Base-by-base conservation (phyloP, 2,329 filamentous ascomycete species). In the Cordyceps pruinosa region DNA sequence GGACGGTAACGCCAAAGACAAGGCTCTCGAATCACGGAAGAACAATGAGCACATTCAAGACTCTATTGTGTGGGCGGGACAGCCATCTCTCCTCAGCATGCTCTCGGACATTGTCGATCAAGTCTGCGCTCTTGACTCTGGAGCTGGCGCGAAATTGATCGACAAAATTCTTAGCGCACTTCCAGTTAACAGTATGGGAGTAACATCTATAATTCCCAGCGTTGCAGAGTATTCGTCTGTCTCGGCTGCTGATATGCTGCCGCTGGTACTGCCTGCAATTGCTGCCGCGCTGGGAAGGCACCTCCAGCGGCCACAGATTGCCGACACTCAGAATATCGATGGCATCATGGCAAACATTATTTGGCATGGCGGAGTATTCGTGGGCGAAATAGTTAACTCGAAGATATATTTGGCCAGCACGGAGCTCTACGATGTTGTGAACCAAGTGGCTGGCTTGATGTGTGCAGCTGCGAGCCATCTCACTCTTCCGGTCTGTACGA, bases 251-350 rank as follows among this genome's bases (percentile, higher is more conserved):
- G 55, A 60, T 2, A 30, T 61, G 6, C 56, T 67, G 3, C 64
- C 65, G 5, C 35, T 65, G 2, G 52, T 67, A 13, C 58, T 67
- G 45, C 63, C 64, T 26, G 65, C 65, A 15, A 47, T 66, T 32
- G 60, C 63, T 8, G 48, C 52, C 7, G 61, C 58, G 21, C 37
- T 65, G 7, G 62, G 63, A 2, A 56, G 57, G 39, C 37, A 46
- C 4, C 25, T 60, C 15, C 47, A 61, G 15, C 42, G 19, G n/a
- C 13, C 21, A 19, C 49, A 32, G 13, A 41, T 60, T 4, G 37
- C 44, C 4, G 50, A 48, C 9, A 13, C 54, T 26, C 28, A 51
- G 5, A 58, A 62, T 30, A 42, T 59, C 44, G 25, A 54, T 2
- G 58, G 49, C 34, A 60, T 58, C n/a, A 50, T 62, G 44, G 47